Base-by-base conservation (phyloP, 2,329 filamentous ascomycete species). In the Colletotrichum chlorophyti region DNA sequence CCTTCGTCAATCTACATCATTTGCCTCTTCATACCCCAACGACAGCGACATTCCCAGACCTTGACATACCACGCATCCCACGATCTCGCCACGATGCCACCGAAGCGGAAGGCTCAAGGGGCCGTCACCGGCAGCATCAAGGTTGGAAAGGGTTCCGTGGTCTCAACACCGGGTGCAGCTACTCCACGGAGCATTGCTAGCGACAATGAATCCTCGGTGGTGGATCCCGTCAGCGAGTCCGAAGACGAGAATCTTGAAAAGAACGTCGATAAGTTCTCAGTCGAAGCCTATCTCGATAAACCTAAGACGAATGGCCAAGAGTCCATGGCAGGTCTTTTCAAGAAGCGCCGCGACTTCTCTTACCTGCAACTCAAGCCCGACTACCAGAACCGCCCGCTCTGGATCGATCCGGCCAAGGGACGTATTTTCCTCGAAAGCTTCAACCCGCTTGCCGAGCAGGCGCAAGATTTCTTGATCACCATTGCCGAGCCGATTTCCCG, bases 361-460 rank as follows among this genome's bases (percentile, higher is more conserved):
- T 90, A 89, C 64, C 82, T 97, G 32, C 80, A 85, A 32, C 79
- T 97, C 64, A 98, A 97, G 75, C 86, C 89, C 4, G 94, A 98
- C 72, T 93, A 96, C 76, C 86, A 88, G 63, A 92, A 93, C 69
- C 88, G 95, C 14, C 95, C 95, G 14, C 82, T 98, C 59, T 98
- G 93, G 91, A 95, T 99, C 65, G 93, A 97, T 71, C 91, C 93
- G 3, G 80, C 89, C 42, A 91, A 90, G 70, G 93, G 91, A 31
- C 88, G 89, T 63, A 95, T 98, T 69, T 95, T 96, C 26, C 81
- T 98, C 38, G 94, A 99, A 79, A 96, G 93, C 66, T 98, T 97
- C 77, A 94, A 91, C 49, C 91, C 93, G 3, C 80, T 95, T 54
- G 93, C 94, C 55, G 84, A 89, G 55, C 89, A 93, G 68, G 94